phyloP scores from a whole-genome alignment of 345 rosid genomes.

The Eucalyptus cloeziana region DNA sequence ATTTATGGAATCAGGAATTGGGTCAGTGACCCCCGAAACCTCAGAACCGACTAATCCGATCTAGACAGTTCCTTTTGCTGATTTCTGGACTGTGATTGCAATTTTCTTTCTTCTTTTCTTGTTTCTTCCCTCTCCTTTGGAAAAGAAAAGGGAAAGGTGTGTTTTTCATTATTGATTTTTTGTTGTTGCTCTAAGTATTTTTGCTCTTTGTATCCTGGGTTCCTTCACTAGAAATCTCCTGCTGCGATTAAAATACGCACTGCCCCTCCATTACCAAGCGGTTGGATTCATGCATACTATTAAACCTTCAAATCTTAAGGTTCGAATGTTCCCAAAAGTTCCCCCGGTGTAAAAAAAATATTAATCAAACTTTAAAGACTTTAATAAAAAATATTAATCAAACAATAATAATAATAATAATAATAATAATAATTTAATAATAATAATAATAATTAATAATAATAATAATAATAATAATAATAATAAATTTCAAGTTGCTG shows the following conservation, averaged over 20 bases:
- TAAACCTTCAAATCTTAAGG: not conserved
- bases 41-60: rapidly evolving
- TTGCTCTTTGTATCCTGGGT: not conserved
- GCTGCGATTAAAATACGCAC: not conserved
- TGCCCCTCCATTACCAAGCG: not conserved
- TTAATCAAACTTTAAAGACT: too few relatives aligned
- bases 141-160: too few relatives aligned
- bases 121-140: not conserved
- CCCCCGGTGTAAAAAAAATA: not conserved
- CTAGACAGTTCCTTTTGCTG: too few relatives aligned
- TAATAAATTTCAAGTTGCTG: not conserved
- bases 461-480: too few relatives aligned
- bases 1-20: too few relatives aligned
- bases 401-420: too few relatives aligned
- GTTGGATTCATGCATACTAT: not conserved
- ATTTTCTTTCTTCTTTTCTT: not conserved
- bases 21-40: too few relatives aligned
- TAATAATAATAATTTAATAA: not conserved
- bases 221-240: not conserved
- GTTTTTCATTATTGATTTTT: too few relatives aligned
- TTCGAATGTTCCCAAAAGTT: not conserved
- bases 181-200: too few relatives aligned
- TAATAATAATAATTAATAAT: not conserved
- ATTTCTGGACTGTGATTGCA: not conserved
- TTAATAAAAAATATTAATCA: too few relatives aligned